Conservation (phyloP, 1,139 yeast genomes). For the Hemisphaericaspora xylofermentans region DNA sequence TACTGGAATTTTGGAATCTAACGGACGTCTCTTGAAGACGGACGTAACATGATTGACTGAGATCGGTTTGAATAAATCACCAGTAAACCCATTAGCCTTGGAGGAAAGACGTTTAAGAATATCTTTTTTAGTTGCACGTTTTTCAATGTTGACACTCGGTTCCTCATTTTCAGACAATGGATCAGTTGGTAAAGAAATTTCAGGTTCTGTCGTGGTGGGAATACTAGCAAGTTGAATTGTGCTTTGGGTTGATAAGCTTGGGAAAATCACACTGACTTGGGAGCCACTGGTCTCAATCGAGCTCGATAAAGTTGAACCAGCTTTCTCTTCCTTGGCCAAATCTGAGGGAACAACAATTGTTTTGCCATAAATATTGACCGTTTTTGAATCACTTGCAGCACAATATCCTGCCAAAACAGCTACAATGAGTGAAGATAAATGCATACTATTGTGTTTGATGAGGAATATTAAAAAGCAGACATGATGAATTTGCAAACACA, state of each 20-base stretch:
- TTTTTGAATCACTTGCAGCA: not conserved
- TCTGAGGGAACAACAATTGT: not conserved
- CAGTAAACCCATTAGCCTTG: constrained; percentile 9
- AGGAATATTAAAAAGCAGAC: too few species aligned
- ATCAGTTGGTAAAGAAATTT: constrained; percentile 2
- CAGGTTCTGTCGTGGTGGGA: constrained; percentile 3
- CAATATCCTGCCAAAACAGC: not conserved
- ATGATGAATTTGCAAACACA: too few species aligned
- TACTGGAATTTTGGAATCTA: constrained; percentile 51
- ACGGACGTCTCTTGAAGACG: constrained; percentile 44
- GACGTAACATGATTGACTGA: constrained; percentile 48
- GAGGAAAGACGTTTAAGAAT: constrained; percentile 3
- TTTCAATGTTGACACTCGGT: not conserved
- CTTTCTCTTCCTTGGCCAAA: not conserved
- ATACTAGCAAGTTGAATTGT: constrained; percentile 4
- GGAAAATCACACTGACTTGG: constrained; percentile 1
- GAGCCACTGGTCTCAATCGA: not conserved
- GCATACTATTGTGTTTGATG: too few species aligned
- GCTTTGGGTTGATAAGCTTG: constrained; percentile 5
- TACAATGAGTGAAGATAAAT: not conserved
- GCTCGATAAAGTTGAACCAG: constrained; percentile 1
- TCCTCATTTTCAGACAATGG: not conserved
- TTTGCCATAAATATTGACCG: constrained; percentile 3
- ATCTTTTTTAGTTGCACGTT: constrained; percentile 4
- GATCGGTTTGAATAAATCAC: constrained; percentile 48